Evolutionary conservation across 1,139 yeast genomes (phyloP), one percentile per base, ranked within the genome.

Genomic region (Dujonia santamariae): DNA sequence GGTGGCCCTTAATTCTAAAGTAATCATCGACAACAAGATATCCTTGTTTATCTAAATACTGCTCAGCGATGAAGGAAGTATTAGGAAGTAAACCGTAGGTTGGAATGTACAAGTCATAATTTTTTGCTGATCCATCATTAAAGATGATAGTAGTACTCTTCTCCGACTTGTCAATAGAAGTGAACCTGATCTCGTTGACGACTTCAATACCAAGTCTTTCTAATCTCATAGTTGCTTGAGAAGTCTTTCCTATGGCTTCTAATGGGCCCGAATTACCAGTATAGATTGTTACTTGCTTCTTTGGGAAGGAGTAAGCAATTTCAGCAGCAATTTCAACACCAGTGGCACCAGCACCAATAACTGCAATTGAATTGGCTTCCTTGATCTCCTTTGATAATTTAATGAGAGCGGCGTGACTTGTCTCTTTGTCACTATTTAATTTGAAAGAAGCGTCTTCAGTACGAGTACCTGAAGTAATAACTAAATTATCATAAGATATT

Each of bases 291-390:
- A 62, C 53, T n/a, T 45, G 32, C 32, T 54, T 51, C 7, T 40
- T 40, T 2, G 47, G 40, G 30, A 39, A 56, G 17, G 37, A 38
- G 16, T 36, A 40, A 3, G 56, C 66, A 17, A 65, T 44, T 37
- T 64, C 72, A 4, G 64, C 67, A 5, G 63, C 59, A 4, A 52
- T 40, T 42, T 66, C 72, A 14, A 63, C 66, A n/a, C 71, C 72
- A 6, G 71, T 61, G 8, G 61, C 43, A 4, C 71, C 71, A 16
- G 65, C 71, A 2, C 72, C 72, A 22, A 65, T 39, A 4, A 65
- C 46, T 2, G 67, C 67, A 24, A 65, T 53, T 5, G 40, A 35
- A 15, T 48, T 39, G 7, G 66, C 56, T 2, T 32, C 4, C 33
- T 50, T 47, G 16, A 60, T 41, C 12, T 40, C 28, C 4, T 37